Conservation (phyloP, 78 protist species). For the Isochrysis galbana region DNA sequence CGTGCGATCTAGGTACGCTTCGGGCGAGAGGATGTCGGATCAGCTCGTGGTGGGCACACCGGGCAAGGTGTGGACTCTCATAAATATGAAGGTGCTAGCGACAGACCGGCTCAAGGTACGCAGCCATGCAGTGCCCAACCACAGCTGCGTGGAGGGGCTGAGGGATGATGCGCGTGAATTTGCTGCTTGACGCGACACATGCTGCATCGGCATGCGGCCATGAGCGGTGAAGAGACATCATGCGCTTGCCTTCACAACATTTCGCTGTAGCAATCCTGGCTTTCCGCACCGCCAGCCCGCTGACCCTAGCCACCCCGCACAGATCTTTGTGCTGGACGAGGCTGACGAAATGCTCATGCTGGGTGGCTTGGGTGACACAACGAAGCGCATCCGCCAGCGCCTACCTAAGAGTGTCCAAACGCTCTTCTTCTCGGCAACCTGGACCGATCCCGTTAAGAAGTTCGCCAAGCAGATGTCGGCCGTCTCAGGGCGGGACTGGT, state of each 20-base stretch:
- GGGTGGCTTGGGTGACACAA: constrained; percentile 38
- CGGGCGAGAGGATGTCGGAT: not conserved
- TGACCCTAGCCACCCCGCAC: no score
- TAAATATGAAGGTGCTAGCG: not conserved
- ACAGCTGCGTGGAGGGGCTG: no score
- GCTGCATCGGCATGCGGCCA: no score
- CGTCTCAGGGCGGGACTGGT: not conserved
- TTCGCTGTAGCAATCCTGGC: no score
- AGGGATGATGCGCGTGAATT: no score
- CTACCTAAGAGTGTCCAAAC: constrained; percentile 32
- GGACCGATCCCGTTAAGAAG: constrained; percentile 16
- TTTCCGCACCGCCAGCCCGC: no score
- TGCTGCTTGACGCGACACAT: no score
- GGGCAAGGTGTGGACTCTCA: constrained; percentile 32
- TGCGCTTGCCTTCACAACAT: no score
- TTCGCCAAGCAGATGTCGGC: constrained; percentile 35
- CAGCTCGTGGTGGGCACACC: constrained; percentile 55
- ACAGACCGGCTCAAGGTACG: not conserved
- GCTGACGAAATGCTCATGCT: constrained; percentile 29
- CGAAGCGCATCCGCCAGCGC: constrained; percentile 37
- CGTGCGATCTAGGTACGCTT: not conserved
- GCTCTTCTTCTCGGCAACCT: constrained; percentile 56
- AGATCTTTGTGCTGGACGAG: constrained; percentile 57
- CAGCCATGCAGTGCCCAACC: no score
- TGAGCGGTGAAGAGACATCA: no score